Percentiles rank a stretch among this genome's conserved stretches.
phyloP scores from a whole-genome alignment of 176 grass and related monocot genomes.

The Triticum timopheevii region DNA sequence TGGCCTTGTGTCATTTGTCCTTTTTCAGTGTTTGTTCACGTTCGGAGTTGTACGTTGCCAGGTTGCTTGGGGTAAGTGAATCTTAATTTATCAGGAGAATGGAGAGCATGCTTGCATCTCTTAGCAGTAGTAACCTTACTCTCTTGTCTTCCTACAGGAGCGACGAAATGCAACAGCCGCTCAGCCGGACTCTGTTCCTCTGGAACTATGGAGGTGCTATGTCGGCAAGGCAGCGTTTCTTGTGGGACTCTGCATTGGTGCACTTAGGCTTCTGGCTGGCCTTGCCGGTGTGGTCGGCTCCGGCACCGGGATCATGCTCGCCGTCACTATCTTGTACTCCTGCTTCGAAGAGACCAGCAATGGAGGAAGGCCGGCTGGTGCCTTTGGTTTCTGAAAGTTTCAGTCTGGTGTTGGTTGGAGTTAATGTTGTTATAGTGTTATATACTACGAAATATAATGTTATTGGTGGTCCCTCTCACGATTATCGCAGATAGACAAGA shows the following conservation, averaged over 20 bases:
- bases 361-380: neutral
- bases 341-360: neutral
- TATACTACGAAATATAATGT: too few relatives aligned
- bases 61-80: conserved; percentile 8
- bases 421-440: too few relatives aligned
- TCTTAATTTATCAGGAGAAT: neutral
- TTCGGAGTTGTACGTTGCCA: neutral
- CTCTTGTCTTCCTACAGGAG: neutral
- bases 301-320: neutral
- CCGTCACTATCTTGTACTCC: neutral
- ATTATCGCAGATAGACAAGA: too few relatives aligned
- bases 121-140: neutral
- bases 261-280: neutral
- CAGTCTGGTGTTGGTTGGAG: too few relatives aligned
- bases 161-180: neutral
- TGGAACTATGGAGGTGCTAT: neutral
- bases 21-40: neutral
- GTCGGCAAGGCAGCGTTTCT: neutral
- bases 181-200: neutral
- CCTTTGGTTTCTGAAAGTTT: neutral
- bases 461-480: too few relatives aligned
- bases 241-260: neutral
- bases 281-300: neutral
- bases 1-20: neutral
- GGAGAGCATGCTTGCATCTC: neutral